Evolutionary conservation across 768 basidiomycete genomes (phyloP).

Genomic region (Russula virescens): DNA sequence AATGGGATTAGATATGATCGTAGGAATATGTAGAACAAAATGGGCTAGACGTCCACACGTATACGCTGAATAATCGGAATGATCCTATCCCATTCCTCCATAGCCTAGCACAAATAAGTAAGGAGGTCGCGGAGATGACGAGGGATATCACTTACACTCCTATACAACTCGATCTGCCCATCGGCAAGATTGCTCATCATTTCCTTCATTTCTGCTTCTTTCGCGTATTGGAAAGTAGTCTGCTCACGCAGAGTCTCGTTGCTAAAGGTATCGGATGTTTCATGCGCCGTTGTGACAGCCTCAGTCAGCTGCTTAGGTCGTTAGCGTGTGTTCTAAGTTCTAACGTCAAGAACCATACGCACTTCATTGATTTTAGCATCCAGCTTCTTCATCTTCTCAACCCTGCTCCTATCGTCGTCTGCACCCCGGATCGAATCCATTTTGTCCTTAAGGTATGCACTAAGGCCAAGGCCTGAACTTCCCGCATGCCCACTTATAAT

Average conservation of each 20-base stretch:
- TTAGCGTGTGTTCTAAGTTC: neutral
- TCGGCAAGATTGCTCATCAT: conserved; percentile 85
- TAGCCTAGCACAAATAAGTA: conserved; percentile 46
- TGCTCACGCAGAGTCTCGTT: conserved; percentile 93
- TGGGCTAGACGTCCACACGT: conserved; percentile 75
- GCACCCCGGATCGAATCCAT: conserved; percentile 89
- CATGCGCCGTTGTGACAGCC: conserved; percentile 90
- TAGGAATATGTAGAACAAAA: conserved; percentile 20
- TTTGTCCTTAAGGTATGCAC: conserved; percentile 86
- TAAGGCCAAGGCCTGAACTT: conserved; percentile 75
- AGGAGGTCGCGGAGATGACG: conserved; percentile 3
- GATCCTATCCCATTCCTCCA: conserved; percentile 97
- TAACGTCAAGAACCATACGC: conserved; percentile 17
- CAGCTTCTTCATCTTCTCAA: conserved; percentile 90
- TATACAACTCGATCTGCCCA: conserved; percentile 93
- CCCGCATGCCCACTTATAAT: conserved; percentile 86
- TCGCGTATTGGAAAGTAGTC: conserved; percentile 80
- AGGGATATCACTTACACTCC: conserved; percentile 50
- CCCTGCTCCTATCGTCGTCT: conserved; percentile 88
- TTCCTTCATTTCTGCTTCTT: conserved; percentile 96
- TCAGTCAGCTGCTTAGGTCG: conserved; percentile 72
- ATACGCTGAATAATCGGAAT: conserved; percentile 92
- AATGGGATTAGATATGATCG: conserved; percentile 14
- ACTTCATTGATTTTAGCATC: conserved; percentile 97
- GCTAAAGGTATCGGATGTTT: conserved; percentile 94